A percentile compares a stretch with the other conserved stretches of the same genome.
Conservation (phyloP, 2,329 filamentous ascomycete genomes). For the Pseudogymnoascus sp. region DNA sequence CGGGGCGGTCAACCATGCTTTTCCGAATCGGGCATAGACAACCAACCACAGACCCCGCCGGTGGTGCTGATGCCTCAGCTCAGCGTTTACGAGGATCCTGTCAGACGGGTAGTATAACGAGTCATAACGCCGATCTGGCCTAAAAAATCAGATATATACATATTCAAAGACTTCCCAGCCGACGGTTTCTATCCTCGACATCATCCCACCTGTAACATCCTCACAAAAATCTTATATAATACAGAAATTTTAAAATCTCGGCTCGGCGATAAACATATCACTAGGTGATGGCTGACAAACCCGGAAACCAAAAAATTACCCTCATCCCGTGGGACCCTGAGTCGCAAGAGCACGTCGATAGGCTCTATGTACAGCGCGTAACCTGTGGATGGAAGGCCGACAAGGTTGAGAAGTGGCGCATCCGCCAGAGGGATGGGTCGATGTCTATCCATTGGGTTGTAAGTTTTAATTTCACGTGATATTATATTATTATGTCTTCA, state of each 20-base stretch:
- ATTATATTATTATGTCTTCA: background rate
- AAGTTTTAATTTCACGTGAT: slow-evolving; percentile 7
- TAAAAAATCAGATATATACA: background rate
- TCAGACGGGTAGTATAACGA: background rate
- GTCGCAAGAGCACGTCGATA: slow-evolving; percentile 31
- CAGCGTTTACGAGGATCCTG: background rate
- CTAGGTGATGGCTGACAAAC: background rate
- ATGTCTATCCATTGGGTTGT: slow-evolving; percentile 22
- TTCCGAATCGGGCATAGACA: background rate
- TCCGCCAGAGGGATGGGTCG: slow-evolving; percentile 13
- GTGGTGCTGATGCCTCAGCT: background rate
- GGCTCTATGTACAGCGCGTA: slow-evolving; percentile 36
- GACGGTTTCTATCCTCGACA: background rate
- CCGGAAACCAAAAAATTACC: slow-evolving; percentile 20
- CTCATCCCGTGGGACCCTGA: slow-evolving; percentile 38
- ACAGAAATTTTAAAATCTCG: background rate
- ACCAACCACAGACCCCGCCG: background rate
- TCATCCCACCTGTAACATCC: background rate
- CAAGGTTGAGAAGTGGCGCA: slow-evolving; percentile 24
- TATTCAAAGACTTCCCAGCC: background rate
- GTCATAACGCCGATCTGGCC: background rate
- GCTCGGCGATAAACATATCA: background rate
- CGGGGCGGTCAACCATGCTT: background rate
- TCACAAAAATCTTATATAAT: background rate
- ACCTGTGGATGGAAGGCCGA: slow-evolving; percentile 38